Base-by-base conservation (phyloP, 345 rosid genomes). In the Geranium brycei region DNA sequence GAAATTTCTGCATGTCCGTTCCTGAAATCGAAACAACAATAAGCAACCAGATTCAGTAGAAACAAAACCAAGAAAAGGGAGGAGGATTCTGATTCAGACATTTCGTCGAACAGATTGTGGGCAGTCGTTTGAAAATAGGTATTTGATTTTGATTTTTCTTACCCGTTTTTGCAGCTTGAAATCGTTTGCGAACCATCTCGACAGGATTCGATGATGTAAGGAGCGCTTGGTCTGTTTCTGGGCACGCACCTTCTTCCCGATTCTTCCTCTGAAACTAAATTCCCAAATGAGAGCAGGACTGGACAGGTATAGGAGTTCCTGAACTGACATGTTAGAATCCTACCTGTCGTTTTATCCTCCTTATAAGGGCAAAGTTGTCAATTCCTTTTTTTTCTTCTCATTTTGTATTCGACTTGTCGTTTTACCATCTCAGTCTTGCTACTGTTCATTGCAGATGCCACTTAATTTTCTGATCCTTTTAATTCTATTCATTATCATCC, bases 81-180 rank as follows among this genome's bases (percentile, higher is more conserved):
- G n/a, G n/a, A n/a, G n/a, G 14, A 6, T 58, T 61, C 19, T 47
- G 11, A 4, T 31, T 73, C 58, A 68, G 55, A 31, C 77, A 68
- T 72, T 71, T 71, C 66, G 19, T 78, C 73, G 64, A 79, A 69
- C 78, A 74, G 1, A 53, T 78, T 23, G 64, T 10, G 3, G 38
- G 61, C 75, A 2, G 15, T 0, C 14, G 1, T 12, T 18, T 15
- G 4, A 2, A 31, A 18, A n/a, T 35, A 5, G 47, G 15, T 19
- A n/a, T 17, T 61, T n/a, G 62, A 13, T 6, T 17, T 61, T n/a
- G 62, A 13, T 6, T 5, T 18, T 30, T 18, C 41, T 4, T 32
- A 87, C 91, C 95, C 23, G 84, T 85, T 72, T 85, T 79, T 57
- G 91, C 83, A 66, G 72, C 76, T 64, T 72, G 85, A 64, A 72